phyloP scores from a whole-genome alignment of 306 rosid species.

The Delonix regia region DNA sequence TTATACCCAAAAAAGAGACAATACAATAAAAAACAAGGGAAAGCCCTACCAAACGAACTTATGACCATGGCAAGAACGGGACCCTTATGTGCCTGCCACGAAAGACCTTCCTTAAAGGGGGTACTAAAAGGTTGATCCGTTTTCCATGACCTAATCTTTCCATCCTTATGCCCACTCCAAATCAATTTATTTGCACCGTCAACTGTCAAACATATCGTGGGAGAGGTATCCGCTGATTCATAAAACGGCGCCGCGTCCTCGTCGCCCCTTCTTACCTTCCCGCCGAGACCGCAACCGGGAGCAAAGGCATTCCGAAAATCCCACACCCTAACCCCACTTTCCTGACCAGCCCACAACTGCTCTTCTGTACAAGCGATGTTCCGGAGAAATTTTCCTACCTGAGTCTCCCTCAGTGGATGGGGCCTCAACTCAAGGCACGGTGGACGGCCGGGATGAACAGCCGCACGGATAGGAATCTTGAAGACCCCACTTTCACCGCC shows the following conservation, averaged over 20 bases:
- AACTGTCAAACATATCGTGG: constrained; percentile 67
- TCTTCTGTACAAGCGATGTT: constrained; percentile 84
- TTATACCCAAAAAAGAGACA: not conserved
- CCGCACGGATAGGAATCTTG: constrained; percentile 70
- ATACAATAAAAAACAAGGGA: not conserved
- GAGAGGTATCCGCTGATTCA: constrained; percentile 78
- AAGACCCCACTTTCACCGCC: constrained; percentile 73
- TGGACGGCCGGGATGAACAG: constrained; percentile 89
- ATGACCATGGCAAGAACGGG: constrained; percentile 80
- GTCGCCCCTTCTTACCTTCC: constrained; percentile 84
- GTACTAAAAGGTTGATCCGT: constrained; percentile 67
- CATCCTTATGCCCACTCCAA: constrained; percentile 97
- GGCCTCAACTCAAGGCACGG: constrained; percentile 93
- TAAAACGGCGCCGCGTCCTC: constrained; percentile 90
- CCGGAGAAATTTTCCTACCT: constrained; percentile 82
- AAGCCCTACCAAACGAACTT: constrained; percentile 59
- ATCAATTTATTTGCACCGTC: constrained; percentile 68
- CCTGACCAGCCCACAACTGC: constrained; percentile 97
- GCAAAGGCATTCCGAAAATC: constrained; percentile 59
- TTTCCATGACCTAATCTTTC: constrained; percentile 93
- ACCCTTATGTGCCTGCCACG: constrained; percentile 95
- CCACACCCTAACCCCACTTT: constrained; percentile 89
- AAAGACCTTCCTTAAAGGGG: constrained; percentile 95
- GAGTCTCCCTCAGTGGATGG: constrained; percentile 92
- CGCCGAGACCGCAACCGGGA: constrained; percentile 71